These are phyloP conservation scores for Umbelopsis sp. DNA, from an alignment of 371 early-diverging fungal genomes.

Conservation along the genomic window DNA sequence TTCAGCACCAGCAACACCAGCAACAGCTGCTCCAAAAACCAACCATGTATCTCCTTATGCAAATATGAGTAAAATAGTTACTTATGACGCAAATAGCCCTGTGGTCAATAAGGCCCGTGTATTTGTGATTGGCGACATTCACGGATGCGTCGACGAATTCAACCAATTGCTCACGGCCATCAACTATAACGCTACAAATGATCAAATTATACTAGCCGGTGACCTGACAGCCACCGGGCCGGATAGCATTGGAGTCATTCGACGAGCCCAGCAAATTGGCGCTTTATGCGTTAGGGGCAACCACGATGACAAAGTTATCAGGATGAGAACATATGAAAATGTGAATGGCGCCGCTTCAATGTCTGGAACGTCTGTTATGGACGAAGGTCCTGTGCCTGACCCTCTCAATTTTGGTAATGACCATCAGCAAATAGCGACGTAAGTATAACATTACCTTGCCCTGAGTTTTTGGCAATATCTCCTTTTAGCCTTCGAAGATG, in stretches of 20 bases:
- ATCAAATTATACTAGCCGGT: slow-evolving; percentile 69
- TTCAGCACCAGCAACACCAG: background rate
- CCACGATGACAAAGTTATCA: slow-evolving; percentile 74
- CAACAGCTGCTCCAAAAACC: background rate
- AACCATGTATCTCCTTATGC: slow-evolving; percentile 41
- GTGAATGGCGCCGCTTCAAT: slow-evolving; percentile 32
- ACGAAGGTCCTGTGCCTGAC: slow-evolving; percentile 44
- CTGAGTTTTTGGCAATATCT: slow-evolving; percentile 23
- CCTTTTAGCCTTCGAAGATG: slow-evolving; percentile 29
- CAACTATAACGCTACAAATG: slow-evolving; percentile 40
- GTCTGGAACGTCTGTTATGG: slow-evolving; percentile 30
- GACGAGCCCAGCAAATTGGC: slow-evolving; percentile 50
- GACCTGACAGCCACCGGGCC: slow-evolving; percentile 76
- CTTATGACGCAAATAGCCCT: slow-evolving; percentile 22
- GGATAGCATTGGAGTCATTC: slow-evolving; percentile 64
- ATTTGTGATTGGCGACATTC: slow-evolving; percentile 75
- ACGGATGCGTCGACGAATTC: slow-evolving; percentile 65
- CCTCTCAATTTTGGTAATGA: slow-evolving; percentile 45
- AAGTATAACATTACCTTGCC: slow-evolving; percentile 15
- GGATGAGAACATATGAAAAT: slow-evolving; percentile 58
- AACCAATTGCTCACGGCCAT: slow-evolving; percentile 50
- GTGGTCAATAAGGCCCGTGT: slow-evolving; percentile 43
- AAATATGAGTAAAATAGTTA: slow-evolving; percentile 37
- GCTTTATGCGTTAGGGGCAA: slow-evolving; percentile 77
- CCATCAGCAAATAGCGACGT: slow-evolving; percentile 48